These are phyloP conservation scores for Blastomyces silverae DNA, from an alignment of 2,329 filamentous ascomycete species.

Conservation along the genomic window DNA sequence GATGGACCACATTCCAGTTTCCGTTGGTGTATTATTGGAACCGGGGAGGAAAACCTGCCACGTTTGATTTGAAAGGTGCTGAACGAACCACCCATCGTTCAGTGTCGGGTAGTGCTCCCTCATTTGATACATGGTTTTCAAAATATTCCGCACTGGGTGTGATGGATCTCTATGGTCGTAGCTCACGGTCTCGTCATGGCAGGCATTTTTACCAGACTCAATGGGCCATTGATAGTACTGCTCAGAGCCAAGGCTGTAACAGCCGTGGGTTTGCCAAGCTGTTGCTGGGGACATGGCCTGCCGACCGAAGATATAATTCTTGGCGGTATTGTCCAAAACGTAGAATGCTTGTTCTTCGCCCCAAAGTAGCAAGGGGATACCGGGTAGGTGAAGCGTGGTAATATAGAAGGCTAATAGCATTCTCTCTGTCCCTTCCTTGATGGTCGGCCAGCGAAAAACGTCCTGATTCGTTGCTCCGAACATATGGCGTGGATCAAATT, in stretches of 20 bases:
- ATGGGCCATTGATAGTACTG: slow-evolving; percentile 56
- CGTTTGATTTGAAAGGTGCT: slow-evolving; percentile 53
- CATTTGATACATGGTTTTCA: slow-evolving; percentile 57
- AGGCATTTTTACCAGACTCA: slow-evolving; percentile 49
- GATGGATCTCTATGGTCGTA: slow-evolving; percentile 58
- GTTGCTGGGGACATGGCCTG: slow-evolving; percentile 55
- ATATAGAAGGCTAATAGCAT: slow-evolving; percentile 54
- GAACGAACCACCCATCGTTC: slow-evolving; percentile 53
- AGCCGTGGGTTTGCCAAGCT: slow-evolving; percentile 60
- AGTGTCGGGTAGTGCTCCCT: slow-evolving; percentile 51
- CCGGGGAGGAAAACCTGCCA: slow-evolving; percentile 47
- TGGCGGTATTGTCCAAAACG: slow-evolving; percentile 56
- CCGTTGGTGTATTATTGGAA: slow-evolving; percentile 48
- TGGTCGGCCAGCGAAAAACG: slow-evolving; percentile 57
- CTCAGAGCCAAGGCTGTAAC: slow-evolving; percentile 51
- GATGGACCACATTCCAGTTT: slow-evolving; percentile 57
- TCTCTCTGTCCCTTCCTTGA: slow-evolving; percentile 52
- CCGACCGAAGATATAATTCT: slow-evolving; percentile 60
- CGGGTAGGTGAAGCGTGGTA: slow-evolving; percentile 54
- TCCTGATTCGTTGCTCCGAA: slow-evolving; percentile 61
- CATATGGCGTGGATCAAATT: slow-evolving; percentile 59
- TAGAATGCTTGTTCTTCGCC: slow-evolving; percentile 62
- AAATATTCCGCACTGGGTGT: slow-evolving; percentile 54
- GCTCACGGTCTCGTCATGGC: slow-evolving; percentile 51
- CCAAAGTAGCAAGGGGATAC: slow-evolving; percentile 55